A percentile compares a stretch with the other conserved stretches of the same genome.
These are phyloP conservation scores for Geranomyces variabilis DNA, from an alignment of 192 early-diverging fungal genomes.

Conservation along the genomic window DNA sequence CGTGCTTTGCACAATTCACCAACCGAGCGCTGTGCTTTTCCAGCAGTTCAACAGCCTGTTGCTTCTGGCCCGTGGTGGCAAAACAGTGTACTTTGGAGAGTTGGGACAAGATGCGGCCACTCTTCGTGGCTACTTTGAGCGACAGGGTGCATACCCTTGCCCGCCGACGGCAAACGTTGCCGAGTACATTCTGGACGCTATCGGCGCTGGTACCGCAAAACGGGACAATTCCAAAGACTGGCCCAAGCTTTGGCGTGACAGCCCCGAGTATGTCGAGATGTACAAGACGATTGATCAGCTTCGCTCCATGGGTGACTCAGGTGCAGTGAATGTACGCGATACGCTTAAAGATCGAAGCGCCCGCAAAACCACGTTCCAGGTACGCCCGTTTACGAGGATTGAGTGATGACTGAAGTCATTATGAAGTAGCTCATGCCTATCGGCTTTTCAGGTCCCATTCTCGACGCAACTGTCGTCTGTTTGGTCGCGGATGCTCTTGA, in stretches of 20 bases:
- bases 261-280: constrained; percentile 49
- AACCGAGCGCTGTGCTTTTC: constrained; percentile 83
- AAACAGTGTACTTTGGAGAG: constrained; percentile 83
- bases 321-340: constrained; percentile 9
- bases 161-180: constrained; percentile 73
- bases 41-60: constrained; percentile 82
- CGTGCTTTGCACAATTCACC: constrained; percentile 87
- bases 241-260: constrained; percentile 72
- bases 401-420: background rate
- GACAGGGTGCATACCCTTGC: constrained; percentile 70
- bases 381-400: too few species aligned
- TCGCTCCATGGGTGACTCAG: constrained; percentile 36
- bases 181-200: constrained; percentile 84
- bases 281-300: constrained; percentile 59
- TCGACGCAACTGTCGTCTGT: constrained; percentile 62
- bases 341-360: background rate
- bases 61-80: constrained; percentile 79
- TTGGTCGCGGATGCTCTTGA: constrained; percentile 61
- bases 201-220: constrained; percentile 63
- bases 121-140: constrained; percentile 76
- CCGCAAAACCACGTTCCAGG: constrained; percentile 36
- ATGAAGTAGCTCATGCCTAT: background rate
- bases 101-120: constrained; percentile 67
- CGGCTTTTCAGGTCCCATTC: constrained; percentile 46
- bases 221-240: constrained; percentile 58